phyloP scores from a whole-genome alignment of 495 filamentous ascomycete species.

The Apiosordaria backusii region DNA sequence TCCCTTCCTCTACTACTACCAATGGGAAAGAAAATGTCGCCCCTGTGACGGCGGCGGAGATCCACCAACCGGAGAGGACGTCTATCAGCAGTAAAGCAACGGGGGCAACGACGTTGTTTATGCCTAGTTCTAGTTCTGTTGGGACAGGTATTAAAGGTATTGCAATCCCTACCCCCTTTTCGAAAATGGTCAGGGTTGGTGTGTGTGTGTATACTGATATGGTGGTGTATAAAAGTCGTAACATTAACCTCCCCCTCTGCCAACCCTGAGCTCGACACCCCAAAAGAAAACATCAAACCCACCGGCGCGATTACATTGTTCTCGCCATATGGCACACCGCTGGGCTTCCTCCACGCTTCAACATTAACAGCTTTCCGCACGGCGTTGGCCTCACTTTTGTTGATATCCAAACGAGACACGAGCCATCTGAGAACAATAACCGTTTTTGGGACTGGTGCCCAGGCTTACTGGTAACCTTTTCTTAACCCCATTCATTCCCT shows the following conservation, averaged over 20 bases:
- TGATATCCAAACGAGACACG: conserved; percentile 65
- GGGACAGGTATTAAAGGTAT: conserved; percentile 52
- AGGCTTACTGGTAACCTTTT: conserved; percentile 97
- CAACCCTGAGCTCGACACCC: conserved; percentile 9
- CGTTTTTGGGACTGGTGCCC: conserved; percentile 86
- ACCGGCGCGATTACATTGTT: conserved; percentile 77
- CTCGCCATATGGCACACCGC: conserved; percentile 58
- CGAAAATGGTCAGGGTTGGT: conserved; percentile 2
- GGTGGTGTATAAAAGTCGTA: background rate
- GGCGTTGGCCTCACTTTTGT: conserved; percentile 71
- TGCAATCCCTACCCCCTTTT: conserved; percentile 29
- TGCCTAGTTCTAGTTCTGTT: conserved; percentile 64
- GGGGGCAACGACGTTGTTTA: conserved; percentile 83
- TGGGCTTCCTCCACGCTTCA: conserved; percentile 78
- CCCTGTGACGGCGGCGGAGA: conserved; percentile 23
- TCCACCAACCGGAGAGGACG: conserved; percentile 74
- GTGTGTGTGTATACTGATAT: background rate
- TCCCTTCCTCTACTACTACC: conserved; percentile 3
- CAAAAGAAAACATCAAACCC: conserved; percentile 53
- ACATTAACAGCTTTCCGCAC: conserved; percentile 93
- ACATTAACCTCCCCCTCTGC: conserved; percentile 13
- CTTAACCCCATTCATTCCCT: too few species aligned
- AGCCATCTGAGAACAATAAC: conserved; percentile 60
- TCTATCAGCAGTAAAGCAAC: conserved; percentile 59
- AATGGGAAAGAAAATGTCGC: conserved; percentile 16